phyloP scores from a whole-genome alignment of 177 flowering plant species.

The Vitis hybrid region DNA sequence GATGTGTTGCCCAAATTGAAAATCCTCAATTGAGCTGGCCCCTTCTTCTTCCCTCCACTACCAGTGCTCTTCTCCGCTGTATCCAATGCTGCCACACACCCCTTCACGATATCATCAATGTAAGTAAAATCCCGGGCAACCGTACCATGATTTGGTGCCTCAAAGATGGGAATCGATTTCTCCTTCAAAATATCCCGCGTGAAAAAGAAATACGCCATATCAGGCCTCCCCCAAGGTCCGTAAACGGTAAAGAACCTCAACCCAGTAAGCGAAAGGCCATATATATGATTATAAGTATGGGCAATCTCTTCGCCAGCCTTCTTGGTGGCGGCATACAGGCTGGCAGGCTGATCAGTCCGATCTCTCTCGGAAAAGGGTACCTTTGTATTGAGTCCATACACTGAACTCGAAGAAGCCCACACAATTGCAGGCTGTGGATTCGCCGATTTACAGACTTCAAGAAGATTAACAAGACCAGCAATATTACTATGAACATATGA shows the following conservation, averaged over 20 bases:
- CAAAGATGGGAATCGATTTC: slow-evolving; percentile 53
- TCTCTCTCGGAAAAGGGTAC: slow-evolving; percentile 72
- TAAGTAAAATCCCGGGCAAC: slow-evolving; percentile 76
- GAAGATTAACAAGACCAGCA: slow-evolving; percentile 60
- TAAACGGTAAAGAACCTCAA: slow-evolving; percentile 70
- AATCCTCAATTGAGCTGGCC: slow-evolving; percentile 60
- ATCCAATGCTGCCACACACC: slow-evolving; percentile 59
- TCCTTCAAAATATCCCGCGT: slow-evolving; percentile 61
- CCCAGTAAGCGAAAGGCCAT: slow-evolving; percentile 68
- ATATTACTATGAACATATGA: slow-evolving; percentile 74
- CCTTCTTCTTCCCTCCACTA: slow-evolving; percentile 65
- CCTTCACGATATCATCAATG: slow-evolving; percentile 73
- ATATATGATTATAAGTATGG: slow-evolving; percentile 68
- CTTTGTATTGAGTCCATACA: slow-evolving; percentile 67
- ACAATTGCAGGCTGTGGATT: slow-evolving; percentile 73
- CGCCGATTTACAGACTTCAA: slow-evolving; percentile 61
- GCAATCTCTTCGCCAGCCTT: slow-evolving; percentile 82
- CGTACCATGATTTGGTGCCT: slow-evolving; percentile 49
- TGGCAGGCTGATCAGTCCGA: slow-evolving; percentile 73
- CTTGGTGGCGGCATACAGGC: slow-evolving; percentile 73
- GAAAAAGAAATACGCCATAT: slow-evolving; percentile 76
- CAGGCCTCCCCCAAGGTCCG: slow-evolving; percentile 84
- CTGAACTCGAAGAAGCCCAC: slow-evolving; percentile 78
- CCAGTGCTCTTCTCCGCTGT: slow-evolving; percentile 76
- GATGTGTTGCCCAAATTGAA: slow-evolving; percentile 71